phyloP scores from a whole-genome alignment of 1,284 basidiomycete genomes.

The Ceratobasidium sp. region DNA sequence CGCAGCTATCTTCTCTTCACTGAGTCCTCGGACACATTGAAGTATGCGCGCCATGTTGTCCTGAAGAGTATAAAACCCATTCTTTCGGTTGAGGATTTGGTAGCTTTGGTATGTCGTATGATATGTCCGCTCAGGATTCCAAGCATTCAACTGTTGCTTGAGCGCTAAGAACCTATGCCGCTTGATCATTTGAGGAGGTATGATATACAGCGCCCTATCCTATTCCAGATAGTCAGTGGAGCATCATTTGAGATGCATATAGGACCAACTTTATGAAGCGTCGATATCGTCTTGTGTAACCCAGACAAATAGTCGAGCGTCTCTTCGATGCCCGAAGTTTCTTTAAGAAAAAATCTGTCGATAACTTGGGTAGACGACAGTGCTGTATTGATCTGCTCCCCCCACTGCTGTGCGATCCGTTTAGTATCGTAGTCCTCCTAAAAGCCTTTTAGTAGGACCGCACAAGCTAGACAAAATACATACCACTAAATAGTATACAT shows the following conservation, averaged over 20 bases:
- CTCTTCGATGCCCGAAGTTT: slow-evolving; percentile 60
- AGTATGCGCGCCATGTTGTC: slow-evolving; percentile 63
- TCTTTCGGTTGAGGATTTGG: slow-evolving; percentile 62
- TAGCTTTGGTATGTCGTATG: slow-evolving; percentile 60
- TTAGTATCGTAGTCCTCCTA: slow-evolving; percentile 45
- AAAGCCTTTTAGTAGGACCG: slow-evolving; percentile 2
- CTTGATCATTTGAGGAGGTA: slow-evolving; percentile 51
- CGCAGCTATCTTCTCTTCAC: slow-evolving; percentile 60
- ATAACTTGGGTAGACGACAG: slow-evolving; percentile 64
- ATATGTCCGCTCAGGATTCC: slow-evolving; percentile 53
- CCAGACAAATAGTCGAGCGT: slow-evolving; percentile 62
- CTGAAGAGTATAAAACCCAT: slow-evolving; percentile 57
- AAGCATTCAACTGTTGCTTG: slow-evolving; percentile 55
- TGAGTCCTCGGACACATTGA: slow-evolving; percentile 61
- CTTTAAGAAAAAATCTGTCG: slow-evolving; percentile 65
- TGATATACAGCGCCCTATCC: slow-evolving; percentile 47
- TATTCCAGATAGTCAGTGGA: slow-evolving; percentile 27
- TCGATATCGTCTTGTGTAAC: slow-evolving; percentile 55
- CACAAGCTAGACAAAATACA: neutral
- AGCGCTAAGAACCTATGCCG: slow-evolving; percentile 55
- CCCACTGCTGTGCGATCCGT: slow-evolving; percentile 54
- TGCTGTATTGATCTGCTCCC: slow-evolving; percentile 57
- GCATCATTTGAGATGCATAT: neutral
- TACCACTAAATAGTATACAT: slow-evolving; percentile 66
- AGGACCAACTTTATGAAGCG: slow-evolving; percentile 54